Evolutionary conservation across 148 eudicot species (phyloP).

Genomic region (Rheum nobile): DNA sequence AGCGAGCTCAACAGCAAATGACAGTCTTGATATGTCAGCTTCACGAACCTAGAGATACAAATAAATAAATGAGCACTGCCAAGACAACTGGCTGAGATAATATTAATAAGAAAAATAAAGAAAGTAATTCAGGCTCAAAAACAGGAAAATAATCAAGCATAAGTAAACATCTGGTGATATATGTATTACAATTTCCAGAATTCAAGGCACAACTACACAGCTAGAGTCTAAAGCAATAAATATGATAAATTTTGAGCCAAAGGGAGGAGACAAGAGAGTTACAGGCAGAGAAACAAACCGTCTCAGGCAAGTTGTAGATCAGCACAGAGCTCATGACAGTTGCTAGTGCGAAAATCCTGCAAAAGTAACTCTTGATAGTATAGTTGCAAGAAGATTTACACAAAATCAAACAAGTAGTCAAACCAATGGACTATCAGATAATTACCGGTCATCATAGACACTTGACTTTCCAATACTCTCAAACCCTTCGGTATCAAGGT

Average conservation of each 20-base stretch:
- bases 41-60: slow-evolving; percentile 62
- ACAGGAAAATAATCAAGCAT: not conserved
- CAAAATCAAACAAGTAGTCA: slow-evolving; percentile 10
- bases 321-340: slow-evolving; percentile 96
- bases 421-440: slow-evolving; percentile 10
- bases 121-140: not conserved
- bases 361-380: slow-evolving; percentile 14
- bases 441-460: slow-evolving; percentile 67
- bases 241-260: not conserved
- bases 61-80: not conserved
- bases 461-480: slow-evolving; percentile 98
- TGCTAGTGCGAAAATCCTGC: slow-evolving; percentile 93
- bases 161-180: not conserved
- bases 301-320: slow-evolving; percentile 93
- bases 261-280: not conserved
- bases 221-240: not conserved
- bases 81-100: not conserved
- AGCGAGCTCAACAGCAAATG: slow-evolving; percentile 99
- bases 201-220: not conserved
- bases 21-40: slow-evolving; percentile 93
- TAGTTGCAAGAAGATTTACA: not conserved
- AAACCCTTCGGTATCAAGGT: slow-evolving; percentile 98
- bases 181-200: not conserved
- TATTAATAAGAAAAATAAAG: not conserved
- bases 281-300: slow-evolving; percentile 58